These are phyloP conservation scores for Podospora pseudocomata DNA, from an alignment of 495 filamentous ascomycete genomes.

Conservation along the genomic window DNA sequence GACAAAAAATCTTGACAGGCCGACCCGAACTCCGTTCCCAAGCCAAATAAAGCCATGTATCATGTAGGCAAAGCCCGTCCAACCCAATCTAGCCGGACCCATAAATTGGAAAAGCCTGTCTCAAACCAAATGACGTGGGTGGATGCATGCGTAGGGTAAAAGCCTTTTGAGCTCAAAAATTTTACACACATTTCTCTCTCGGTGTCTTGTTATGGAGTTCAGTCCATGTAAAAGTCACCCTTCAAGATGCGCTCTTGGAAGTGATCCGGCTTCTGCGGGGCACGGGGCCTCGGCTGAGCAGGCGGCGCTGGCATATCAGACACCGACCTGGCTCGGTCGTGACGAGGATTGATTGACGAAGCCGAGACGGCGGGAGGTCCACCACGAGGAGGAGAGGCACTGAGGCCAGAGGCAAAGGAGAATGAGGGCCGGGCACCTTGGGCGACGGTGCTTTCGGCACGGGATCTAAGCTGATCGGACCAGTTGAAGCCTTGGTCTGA, in stretches of 20 bases:
- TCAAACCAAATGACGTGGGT: not conserved
- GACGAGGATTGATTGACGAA: conserved; percentile 38
- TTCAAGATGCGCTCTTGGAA: conserved; percentile 96
- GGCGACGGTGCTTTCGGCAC: conserved; percentile 79
- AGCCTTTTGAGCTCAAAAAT: not conserved
- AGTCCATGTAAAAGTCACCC: conserved; percentile 98
- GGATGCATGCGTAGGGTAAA: not conserved
- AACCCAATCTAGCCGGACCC: not conserved
- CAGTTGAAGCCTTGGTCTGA: conserved; percentile 90
- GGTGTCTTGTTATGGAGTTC: conserved; percentile 23
- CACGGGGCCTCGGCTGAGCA: conserved; percentile 42
- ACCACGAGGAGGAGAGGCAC: conserved; percentile 32
- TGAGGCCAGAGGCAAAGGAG: conserved; percentile 35
- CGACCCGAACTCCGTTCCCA: not conserved
- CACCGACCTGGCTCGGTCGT: conserved; percentile 66
- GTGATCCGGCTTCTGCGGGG: conserved; percentile 67
- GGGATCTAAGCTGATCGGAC: conserved; percentile 86
- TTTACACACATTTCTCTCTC: not conserved
- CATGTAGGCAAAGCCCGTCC: not conserved
- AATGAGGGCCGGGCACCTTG: conserved; percentile 47
- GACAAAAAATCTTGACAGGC: not conserved
- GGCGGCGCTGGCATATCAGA: conserved; percentile 66
- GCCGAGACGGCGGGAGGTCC: conserved; percentile 38
- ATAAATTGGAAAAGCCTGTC: not conserved
- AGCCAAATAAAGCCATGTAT: not conserved